Percentiles rank a stretch among this genome's conserved stretches.
Conservation (phyloP, 805 yeast species). For the Saturnispora sekii region DNA sequence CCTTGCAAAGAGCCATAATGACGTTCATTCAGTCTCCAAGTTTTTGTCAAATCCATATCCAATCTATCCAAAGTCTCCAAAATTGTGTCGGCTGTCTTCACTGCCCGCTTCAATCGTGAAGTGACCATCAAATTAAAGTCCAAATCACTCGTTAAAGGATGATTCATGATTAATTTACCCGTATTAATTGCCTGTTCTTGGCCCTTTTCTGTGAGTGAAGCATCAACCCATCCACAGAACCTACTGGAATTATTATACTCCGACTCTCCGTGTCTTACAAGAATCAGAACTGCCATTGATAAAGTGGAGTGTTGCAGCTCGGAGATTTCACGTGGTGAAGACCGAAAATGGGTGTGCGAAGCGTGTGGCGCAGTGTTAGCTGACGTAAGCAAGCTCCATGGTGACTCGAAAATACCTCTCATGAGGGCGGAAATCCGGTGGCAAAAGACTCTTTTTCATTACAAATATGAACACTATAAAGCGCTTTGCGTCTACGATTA, state of each 20-base stretch:
- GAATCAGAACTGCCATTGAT: slow-evolving; percentile 28
- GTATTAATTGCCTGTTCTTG: slow-evolving; percentile 57
- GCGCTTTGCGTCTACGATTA: slow-evolving; percentile 21
- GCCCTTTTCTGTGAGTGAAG: slow-evolving; percentile 58
- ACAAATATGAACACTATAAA: background rate
- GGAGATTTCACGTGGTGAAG: too few relatives aligned
- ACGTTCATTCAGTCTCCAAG: slow-evolving; percentile 78
- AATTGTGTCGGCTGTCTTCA: slow-evolving; percentile 64
- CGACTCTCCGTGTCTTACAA: slow-evolving; percentile 78
- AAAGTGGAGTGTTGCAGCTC: too few relatives aligned
- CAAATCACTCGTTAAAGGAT: slow-evolving; percentile 37
- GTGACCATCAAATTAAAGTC: slow-evolving; percentile 31
- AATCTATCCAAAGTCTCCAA: slow-evolving; percentile 43
- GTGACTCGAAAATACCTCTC: too few relatives aligned
- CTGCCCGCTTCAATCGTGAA: slow-evolving; percentile 63
- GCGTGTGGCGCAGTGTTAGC: too few relatives aligned
- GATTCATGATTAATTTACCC: slow-evolving; percentile 41
- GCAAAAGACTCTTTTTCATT: too few relatives aligned
- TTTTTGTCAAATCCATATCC: slow-evolving; percentile 43
- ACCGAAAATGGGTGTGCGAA: too few relatives aligned
- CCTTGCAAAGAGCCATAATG: slow-evolving; percentile 83
- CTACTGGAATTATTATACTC: slow-evolving; percentile 66
- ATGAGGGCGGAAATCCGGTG: too few relatives aligned
- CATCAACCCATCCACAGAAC: slow-evolving; percentile 85
- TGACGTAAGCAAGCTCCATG: too few relatives aligned